phyloP scores from a whole-genome alignment of 129 eudicot species.

The Cynara cardunculus region DNA sequence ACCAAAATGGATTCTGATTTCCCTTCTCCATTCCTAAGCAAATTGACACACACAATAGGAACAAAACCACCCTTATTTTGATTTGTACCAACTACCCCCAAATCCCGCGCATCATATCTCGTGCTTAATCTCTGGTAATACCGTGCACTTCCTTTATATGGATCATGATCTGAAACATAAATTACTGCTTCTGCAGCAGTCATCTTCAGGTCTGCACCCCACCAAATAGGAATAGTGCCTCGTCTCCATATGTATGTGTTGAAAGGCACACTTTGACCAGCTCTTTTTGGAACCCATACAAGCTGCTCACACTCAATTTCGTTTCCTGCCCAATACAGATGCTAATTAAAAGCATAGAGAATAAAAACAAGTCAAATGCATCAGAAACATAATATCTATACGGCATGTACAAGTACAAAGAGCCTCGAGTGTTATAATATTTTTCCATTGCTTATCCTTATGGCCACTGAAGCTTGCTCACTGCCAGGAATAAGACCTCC shows the following conservation, averaged over 20 bases:
- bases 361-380: background rate
- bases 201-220: slow-evolving; percentile 93
- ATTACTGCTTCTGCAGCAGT: slow-evolving; percentile 96
- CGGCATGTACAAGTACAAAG: background rate
- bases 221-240: slow-evolving; percentile 96
- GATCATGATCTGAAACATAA: slow-evolving; percentile 74
- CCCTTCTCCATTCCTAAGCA: slow-evolving; percentile 81
- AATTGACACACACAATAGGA: slow-evolving; percentile 79
- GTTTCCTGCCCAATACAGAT: slow-evolving; percentile 50
- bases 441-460: background rate
- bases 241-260: slow-evolving; percentile 84
- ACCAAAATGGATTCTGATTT: slow-evolving; percentile 85
- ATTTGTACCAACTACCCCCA: slow-evolving; percentile 36
- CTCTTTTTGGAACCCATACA: slow-evolving; percentile 78
- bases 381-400: background rate
- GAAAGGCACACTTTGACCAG: slow-evolving; percentile 75
- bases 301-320: slow-evolving; percentile 96
- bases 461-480: background rate
- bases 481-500: too few species aligned
- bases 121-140: slow-evolving; percentile 79
- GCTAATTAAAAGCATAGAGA: slow-evolving; percentile 1
- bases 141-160: slow-evolving; percentile 83
- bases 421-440: background rate
- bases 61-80: slow-evolving; percentile 57
- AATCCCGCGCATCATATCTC: slow-evolving; percentile 64